phyloP scores from a whole-genome alignment of 148 eudicot species.

The Persicaria tinctoria region DNA sequence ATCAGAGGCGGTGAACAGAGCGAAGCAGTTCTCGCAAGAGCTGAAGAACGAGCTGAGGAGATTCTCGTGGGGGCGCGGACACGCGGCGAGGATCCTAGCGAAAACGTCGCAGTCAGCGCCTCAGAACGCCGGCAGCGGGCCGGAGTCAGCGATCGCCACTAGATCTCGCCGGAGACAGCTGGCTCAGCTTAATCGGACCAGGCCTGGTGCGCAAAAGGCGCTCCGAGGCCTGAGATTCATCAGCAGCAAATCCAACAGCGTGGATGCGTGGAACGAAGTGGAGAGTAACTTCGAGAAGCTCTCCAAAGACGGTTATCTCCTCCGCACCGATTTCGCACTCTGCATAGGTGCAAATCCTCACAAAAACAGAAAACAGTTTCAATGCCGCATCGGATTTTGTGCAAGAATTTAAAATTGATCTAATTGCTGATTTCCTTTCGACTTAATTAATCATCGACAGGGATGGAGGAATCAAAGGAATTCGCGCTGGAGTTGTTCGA shows the following conservation, averaged over 20 bases:
- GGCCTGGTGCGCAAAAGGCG: constrained; percentile 82
- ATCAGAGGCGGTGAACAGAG: constrained; percentile 73
- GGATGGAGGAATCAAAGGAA: constrained; percentile 84
- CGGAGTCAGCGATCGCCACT: constrained; percentile 63
- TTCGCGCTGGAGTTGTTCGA: constrained; percentile 81
- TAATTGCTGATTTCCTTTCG: not conserved
- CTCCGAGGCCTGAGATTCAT: constrained; percentile 75
- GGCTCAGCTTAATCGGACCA: constrained; percentile 85
- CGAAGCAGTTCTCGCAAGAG: constrained; percentile 73
- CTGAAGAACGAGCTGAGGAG: constrained; percentile 21
- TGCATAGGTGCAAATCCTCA: constrained; percentile 60
- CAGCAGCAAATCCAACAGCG: constrained; percentile 42
- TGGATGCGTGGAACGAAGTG: constrained; percentile 65
- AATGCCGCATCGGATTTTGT: not conserved
- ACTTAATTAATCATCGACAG: constrained; percentile 21
- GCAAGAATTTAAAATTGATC: not conserved
- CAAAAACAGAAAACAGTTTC: no score
- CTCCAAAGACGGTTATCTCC: constrained; percentile 53
- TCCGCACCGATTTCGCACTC: constrained; percentile 73
- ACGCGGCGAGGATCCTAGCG: constrained; percentile 21
- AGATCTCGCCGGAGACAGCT: constrained; percentile 65
- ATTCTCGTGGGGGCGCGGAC: constrained; percentile 42
- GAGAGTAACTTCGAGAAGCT: constrained; percentile 50
- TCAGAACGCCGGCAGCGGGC: constrained; percentile 13
- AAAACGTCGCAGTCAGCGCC: constrained; percentile 19